Base-by-base conservation (phyloP, 2,329 filamentous ascomycete genomes). In the Epichloe coenophiala region DNA sequence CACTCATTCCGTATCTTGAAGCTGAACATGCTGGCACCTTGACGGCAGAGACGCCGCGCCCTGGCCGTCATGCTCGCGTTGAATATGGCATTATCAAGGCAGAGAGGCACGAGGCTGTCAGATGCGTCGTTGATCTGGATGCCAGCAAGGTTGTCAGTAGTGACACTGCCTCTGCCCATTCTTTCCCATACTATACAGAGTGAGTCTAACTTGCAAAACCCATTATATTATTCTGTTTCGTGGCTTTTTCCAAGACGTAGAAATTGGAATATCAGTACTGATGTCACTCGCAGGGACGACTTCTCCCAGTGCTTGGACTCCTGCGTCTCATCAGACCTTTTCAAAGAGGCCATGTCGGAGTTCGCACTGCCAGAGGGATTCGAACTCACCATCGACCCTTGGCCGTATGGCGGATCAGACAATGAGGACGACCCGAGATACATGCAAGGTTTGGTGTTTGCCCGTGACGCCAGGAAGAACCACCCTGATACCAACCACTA, bases 361-460 rank as follows among this genome's bases (percentile, higher is more conserved):
- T 71, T 76, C 48, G 57, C 59, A 4, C 59, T 77, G 12, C 73
- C 73, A 4, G 65, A 71, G 31, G 68, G 68, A 55, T 71, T 72
- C 50, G 56, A 59, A 46, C 55, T 73, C 48, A 65, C 64, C 39
- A 72, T 74, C 55, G 71, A 74, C 78, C 55, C 77, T 0, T 88
- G 84, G 84, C 86, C 86, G 41, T 88, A 88, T 54, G 73, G 73
- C 6, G 69, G 69, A 2, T 61, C 64, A 1, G 68, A 71, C 50
- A 60, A 59, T 4, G 65, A 68, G 4, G 68, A 70, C 45, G 61
- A 64, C 21, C 66, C 67, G 5, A 68, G 71, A 15, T 69, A 68
- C 49, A 73, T 77, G 68, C 72, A 75, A 46, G 74, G 72, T 40
- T 65, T 77, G 1, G 68, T 75, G 41, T 77, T 73, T 56, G 71